A percentile compares a stretch with the other conserved stretches of the same genome.
These are phyloP conservation scores for Lasiosphaeria miniovina DNA, from an alignment of 495 filamentous ascomycete species.

Conservation along the genomic window DNA sequence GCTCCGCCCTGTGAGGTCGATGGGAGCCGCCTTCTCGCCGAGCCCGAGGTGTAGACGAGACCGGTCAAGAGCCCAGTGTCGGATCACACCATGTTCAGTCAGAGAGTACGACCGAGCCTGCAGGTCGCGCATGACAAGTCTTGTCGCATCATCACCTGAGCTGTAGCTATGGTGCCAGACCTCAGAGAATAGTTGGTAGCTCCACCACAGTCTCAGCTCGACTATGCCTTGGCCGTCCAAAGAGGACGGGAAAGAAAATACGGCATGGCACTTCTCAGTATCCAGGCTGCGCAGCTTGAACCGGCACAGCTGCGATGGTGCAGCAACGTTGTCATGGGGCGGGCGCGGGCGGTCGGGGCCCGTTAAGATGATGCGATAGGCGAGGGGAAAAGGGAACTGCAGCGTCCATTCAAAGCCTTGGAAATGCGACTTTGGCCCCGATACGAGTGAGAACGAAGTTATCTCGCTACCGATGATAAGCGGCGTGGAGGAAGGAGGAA, in stretches of 20 bases:
- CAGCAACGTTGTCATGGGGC: constrained; percentile 11
- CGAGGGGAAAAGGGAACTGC: constrained; percentile 5
- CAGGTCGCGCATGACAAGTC: constrained; percentile 54
- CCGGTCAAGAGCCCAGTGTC: constrained; percentile 58
- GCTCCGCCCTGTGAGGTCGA: constrained; percentile 64
- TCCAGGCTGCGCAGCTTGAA: constrained; percentile 9
- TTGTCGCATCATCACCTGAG: constrained; percentile 7
- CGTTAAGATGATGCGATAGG: constrained; percentile 10
- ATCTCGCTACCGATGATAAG: not conserved
- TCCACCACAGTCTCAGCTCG: constrained; percentile 6
- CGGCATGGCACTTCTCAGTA: not conserved
- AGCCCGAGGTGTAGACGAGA: constrained; percentile 62
- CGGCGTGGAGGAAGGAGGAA: not conserved
- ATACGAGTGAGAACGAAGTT: constrained; percentile 4
- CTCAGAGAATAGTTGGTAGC: constrained; percentile 10
- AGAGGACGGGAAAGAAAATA: constrained; percentile 9
- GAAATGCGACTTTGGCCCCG: constrained; percentile 6
- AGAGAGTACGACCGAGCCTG: constrained; percentile 60
- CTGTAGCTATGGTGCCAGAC: not conserved
- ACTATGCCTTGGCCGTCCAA: not conserved
- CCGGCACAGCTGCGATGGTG: not conserved
- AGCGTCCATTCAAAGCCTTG: constrained; percentile 6
- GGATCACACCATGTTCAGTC: constrained; percentile 55
- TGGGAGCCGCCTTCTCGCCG: constrained; percentile 67
- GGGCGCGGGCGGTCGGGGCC: constrained; percentile 9